A percentile compares a stretch with the other conserved stretches of the same genome.
These are phyloP conservation scores for Metarhizium album DNA, from an alignment of 2,329 filamentous ascomycete species.

Conservation along the genomic window DNA sequence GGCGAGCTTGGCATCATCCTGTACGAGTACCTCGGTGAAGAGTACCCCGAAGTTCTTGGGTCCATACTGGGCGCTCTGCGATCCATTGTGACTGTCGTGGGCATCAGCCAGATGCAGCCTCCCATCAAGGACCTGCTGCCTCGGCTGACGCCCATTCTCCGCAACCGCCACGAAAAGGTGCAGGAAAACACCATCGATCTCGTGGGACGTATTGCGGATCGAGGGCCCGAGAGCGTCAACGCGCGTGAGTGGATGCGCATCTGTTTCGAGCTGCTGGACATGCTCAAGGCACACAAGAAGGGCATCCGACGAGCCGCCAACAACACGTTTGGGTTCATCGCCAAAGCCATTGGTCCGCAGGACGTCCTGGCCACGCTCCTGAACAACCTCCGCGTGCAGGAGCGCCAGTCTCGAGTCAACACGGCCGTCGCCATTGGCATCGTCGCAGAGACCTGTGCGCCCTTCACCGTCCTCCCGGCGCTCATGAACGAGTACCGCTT, in stretches of 20 bases:
- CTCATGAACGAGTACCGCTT: constrained; percentile 99
- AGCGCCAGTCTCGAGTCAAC: constrained; percentile 96
- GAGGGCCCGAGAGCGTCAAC: constrained; percentile 91
- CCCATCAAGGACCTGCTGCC: constrained; percentile 94
- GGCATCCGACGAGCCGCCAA: constrained; percentile 96
- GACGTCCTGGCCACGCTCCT: constrained; percentile 92
- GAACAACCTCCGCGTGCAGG: constrained; percentile 93
- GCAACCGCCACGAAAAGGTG: constrained; percentile 97
- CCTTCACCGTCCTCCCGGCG: constrained; percentile 95
- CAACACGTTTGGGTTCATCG: constrained; percentile 99
- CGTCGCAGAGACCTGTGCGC: constrained; percentile 94
- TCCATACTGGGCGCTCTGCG: constrained; percentile 92
- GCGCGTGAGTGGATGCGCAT: constrained; percentile 99
- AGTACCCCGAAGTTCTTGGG: constrained; percentile 94
- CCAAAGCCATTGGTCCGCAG: constrained; percentile 95
- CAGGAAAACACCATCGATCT: constrained; percentile 98
- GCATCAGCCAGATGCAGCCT: constrained; percentile 96
- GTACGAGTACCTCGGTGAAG: constrained; percentile 96
- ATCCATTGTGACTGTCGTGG: constrained; percentile 94
- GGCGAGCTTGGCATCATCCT: constrained; percentile 89
- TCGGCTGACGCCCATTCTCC: constrained; percentile 90
- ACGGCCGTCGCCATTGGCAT: constrained; percentile 98
- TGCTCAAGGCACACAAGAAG: constrained; percentile 99
- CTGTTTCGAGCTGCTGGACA: constrained; percentile 96
- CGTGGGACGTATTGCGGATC: constrained; percentile 93